A percentile compares a stretch with the other conserved stretches of the same genome.
phyloP scores from a whole-genome alignment of 176 grass and related monocot genomes.

The Carex littledalei region DNA sequence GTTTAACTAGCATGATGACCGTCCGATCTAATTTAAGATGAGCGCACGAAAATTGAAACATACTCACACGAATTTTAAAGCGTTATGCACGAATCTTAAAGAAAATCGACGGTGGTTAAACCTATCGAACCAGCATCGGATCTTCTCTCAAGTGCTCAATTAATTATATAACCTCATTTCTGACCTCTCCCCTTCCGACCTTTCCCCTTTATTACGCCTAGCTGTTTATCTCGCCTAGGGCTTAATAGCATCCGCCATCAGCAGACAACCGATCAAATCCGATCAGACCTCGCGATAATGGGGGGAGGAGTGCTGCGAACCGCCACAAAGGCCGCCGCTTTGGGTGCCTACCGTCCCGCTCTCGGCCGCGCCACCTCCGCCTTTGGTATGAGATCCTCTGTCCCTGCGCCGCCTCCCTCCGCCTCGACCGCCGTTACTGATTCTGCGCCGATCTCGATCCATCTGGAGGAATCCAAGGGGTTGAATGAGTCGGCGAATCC shows the following conservation, averaged over 20 bases:
- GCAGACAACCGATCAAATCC: background rate
- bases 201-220: background rate
- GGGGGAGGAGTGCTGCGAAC: constrained; percentile 70
- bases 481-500: constrained; percentile 28
- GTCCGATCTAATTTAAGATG: too few species aligned
- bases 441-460: constrained; percentile 33
- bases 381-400: background rate
- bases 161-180: background rate
- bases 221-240: background rate
- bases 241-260: background rate
- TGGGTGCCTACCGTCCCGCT: constrained; percentile 10
- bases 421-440: constrained; percentile 29
- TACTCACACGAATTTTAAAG: too few species aligned
- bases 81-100: too few species aligned
- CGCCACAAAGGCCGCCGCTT: constrained; percentile 44
- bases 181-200: background rate
- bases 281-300: constrained; percentile 16
- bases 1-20: too few species aligned
- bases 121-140: too few species aligned
- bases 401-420: constrained; percentile 28
- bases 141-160: too few species aligned
- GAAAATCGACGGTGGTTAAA: too few species aligned
- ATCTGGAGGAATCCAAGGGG: constrained; percentile 11
- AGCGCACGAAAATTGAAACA: too few species aligned
- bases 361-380: background rate